Base-by-base conservation (phyloP, 2,329 filamentous ascomycete species). In the Beauveria medogensis region DNA sequence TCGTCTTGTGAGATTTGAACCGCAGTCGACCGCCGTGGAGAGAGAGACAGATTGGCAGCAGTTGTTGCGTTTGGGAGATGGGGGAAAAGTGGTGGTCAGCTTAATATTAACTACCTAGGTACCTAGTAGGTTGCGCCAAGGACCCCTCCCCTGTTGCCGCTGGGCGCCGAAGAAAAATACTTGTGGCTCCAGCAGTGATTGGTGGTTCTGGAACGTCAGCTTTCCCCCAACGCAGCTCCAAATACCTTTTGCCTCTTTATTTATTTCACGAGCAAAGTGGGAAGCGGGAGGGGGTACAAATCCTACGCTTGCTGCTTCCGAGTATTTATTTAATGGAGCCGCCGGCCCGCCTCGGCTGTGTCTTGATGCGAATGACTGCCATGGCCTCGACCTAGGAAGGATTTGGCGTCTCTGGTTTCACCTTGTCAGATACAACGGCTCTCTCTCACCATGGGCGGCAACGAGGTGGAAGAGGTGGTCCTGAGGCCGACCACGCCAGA, bases 271-370 rank as follows among this genome's bases (percentile, higher is more conserved):
- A 20, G 43, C 22, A n/a, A 26, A 22, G 14, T 20, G 20, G 44
- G 44, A 10, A 10, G n/a, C 8, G 51, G 16, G 51, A n/a, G 9
- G 12, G 12, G 34, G 30, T 14, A 34, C 10, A 34, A 34, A 34
- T 34, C 30, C 30, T 34, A 14, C 30, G 12, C 30, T 34, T 34
- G 30, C 30, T 34, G 10, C 30, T 34, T 28, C 30, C 28, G 14
- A 18, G 34, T 55, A 61, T 51, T 55, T 55, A 61, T 51, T 55
- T 51, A 61, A 56, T 52, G 59, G 59, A 50, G 44, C 28, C 5
- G 52, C 34, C 44, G 30, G 40, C 57, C 48, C 48, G 59, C 52
- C 59, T 51, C 59, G 52, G 34, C 59, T 56, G 47, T 41, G 28
- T 26, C n/a, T 60, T 34, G 30, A 34, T 34, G 30, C 12, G 30